Evolutionary conservation across 106 monocot genomes (phyloP).

Genomic region (Dioscorea alata): DNA sequence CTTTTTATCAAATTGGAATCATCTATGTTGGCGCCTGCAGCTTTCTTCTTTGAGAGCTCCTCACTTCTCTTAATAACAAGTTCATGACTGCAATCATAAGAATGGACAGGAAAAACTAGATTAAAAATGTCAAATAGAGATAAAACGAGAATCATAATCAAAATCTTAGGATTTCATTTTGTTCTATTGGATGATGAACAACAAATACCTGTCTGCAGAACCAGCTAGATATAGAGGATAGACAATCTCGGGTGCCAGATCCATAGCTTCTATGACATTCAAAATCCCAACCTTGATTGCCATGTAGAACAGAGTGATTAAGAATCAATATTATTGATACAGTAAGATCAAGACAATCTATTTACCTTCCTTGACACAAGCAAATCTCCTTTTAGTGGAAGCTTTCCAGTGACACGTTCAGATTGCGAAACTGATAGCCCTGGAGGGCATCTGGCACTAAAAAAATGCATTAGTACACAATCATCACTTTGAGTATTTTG

Average conservation of each 20-base stretch:
- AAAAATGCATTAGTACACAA: conserved; percentile 1
- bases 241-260: conserved; percentile 47
- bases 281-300: conserved; percentile 74
- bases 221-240: conserved; percentile 86
- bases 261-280: conserved; percentile 81
- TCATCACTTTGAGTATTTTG: too few relatives aligned
- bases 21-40: conserved; percentile 67
- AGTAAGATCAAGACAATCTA: not conserved
- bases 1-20: conserved; percentile 58
- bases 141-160: too few relatives aligned
- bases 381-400: conserved; percentile 62
- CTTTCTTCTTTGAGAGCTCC: conserved; percentile 57
- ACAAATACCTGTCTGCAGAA: conserved; percentile 65
- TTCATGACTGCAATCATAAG: conserved; percentile 51
- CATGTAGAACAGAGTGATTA: conserved; percentile 1
- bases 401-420: conserved; percentile 75
- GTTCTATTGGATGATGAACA: not conserved
- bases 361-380: conserved; percentile 71
- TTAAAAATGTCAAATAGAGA: not conserved
- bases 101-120: too few relatives aligned
- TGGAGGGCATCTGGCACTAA: conserved; percentile 53
- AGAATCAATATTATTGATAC: too few relatives aligned
- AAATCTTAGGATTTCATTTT: too few relatives aligned
- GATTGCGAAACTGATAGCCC: conserved; percentile 76
- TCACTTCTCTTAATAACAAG: conserved; percentile 54